Base-by-base conservation (phyloP, 345 rosid species). In the Syzygium jambos region DNA sequence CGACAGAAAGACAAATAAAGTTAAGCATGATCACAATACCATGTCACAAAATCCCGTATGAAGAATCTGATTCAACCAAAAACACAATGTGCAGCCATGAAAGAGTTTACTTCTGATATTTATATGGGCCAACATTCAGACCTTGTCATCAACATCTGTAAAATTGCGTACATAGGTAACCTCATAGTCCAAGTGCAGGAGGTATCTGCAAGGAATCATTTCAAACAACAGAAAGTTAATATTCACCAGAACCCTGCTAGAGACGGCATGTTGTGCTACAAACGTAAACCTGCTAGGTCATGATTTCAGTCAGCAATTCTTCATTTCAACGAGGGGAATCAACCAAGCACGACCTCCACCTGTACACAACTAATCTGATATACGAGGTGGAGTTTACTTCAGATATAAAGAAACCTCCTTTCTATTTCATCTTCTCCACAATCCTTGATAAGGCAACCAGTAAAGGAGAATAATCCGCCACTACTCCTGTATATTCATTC, bases 71-170 rank as follows among this genome's bases (percentile, higher is more conserved):
- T 68, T 38, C 25, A 41, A 53, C 51, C 46, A 27, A 65, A 38
- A 65, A 84, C 43, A 49, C 34, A 80, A 25, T 54, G 13, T 11
- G 84, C n/a, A 86, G 27, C 25, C 56, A 84, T 51, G 55, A 52
- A 53, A 14, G n/a, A 43, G 49, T 84, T 52, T 84, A 83, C 38
- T 46, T 51, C 27, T 21, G 56, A 57, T 51, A 52, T 43, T 10
- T 54, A 53, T 19, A 53, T 34, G 86, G 86, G 54, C 41, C 22
- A 34, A 34, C 46, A 84, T 54, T 30, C 86, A 5, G 41, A 57
- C 98, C 98, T 98, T 98, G 87, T 96, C 99, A 92, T 97, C 98
- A 63, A 97, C 94, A 88, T 97, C 98, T 3, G 99, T 97, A 89
- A 97, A 96, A 90, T 97, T 97, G 65, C 99, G 86, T 9, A 95